Evolutionary conservation across 139 green algal species (phyloP).

Genomic region (Tetradesmus obliquus): DNA sequence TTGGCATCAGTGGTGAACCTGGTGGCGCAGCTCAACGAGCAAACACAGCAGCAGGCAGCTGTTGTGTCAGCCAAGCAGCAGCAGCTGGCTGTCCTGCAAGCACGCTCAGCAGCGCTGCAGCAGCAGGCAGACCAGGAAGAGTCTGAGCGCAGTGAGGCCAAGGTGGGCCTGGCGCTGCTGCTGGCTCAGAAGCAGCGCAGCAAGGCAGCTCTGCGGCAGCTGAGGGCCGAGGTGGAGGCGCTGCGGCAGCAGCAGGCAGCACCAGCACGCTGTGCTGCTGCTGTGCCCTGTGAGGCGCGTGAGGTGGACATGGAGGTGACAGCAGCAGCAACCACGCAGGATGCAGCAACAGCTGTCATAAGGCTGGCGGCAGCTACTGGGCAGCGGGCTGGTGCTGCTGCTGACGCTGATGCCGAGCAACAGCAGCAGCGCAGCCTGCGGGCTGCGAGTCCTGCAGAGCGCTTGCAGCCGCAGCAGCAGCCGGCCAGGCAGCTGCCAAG

Average conservation of each 20-base stretch:
- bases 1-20: neutral
- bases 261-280: too few species aligned
- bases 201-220: neutral
- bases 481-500: neutral
- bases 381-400: neutral
- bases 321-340: neutral
- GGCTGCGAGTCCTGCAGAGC: neutral
- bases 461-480: neutral
- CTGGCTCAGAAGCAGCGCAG: neutral
- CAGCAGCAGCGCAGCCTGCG: neutral
- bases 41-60: neutral
- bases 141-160: neutral
- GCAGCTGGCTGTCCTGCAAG: neutral
- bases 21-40: neutral
- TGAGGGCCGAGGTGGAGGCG: neutral
- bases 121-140: neutral
- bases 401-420: neutral
- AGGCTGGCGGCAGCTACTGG: neutral
- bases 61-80: neutral
- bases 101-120: neutral
- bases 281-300: neutral
- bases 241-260: neutral
- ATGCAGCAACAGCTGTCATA: neutral
- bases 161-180: neutral
- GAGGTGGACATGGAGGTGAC: too few species aligned